Base-by-base conservation (phyloP, 495 filamentous ascomycete species). In the Neurospora sublineolata region DNA sequence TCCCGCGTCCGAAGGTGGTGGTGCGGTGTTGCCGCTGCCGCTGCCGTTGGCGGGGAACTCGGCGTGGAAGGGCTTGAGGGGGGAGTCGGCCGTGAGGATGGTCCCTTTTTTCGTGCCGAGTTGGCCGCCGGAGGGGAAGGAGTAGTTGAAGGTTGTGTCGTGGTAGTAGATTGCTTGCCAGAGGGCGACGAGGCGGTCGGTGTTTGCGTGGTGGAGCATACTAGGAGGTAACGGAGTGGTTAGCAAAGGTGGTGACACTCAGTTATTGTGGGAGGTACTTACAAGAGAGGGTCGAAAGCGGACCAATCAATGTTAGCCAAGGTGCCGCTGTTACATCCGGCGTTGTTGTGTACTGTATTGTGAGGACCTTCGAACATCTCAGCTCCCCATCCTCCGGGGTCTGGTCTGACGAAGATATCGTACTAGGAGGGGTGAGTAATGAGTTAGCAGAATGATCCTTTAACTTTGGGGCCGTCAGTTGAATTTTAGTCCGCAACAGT, bases 101-200 rank as follows among this genome's bases (percentile, higher is more conserved):
- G 73, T 73, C 18, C 77, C 77, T 20, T 68, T 16, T 0, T 77
- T 72, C 4, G 79, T 81, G 39, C 71, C 78, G 70, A 81, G 82
- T 37, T 79, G 76, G 23, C 81, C 81, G 46, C 36, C 67, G 0
- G 74, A 77, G 0, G 14, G 71, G 23, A 73, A 75, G 7, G 73
- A 71, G 4, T 72, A 58, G 1, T 72, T 76, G 46, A 80, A 78
- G 44, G 82, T 72, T 23, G 72, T 70, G 8, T 73, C 60, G 9
- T 77, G 71, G 69, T 77, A 80, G 67, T 83, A 71, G 37, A 82
- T 74, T 1, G 78, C 77, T 58, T 83, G 77, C 82, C 80, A 86
- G 68, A 86, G 75, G 4, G 83, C 82, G 30, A 83, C 72, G 37
- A 86, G 77, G 20, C 84, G 82, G 77, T 86, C 85, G 52, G 86